Conservation (phyloP, 305 asterid genomes). For the Solanum hybrid region DNA sequence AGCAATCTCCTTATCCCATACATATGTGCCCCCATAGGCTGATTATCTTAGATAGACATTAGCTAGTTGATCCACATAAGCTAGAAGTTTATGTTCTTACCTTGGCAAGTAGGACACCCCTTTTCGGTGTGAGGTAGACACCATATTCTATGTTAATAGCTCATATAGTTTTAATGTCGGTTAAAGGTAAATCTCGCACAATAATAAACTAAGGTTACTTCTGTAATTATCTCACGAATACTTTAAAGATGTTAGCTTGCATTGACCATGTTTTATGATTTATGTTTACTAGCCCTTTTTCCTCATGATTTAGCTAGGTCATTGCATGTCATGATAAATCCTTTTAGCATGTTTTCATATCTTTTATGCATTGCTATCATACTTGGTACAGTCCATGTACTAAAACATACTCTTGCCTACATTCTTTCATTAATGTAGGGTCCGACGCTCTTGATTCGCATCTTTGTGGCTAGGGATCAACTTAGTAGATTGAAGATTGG, state of each 20-base stretch:
- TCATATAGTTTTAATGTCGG: background rate
- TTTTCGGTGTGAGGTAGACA: background rate
- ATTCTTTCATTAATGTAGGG: no score
- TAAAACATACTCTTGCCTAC: no score
- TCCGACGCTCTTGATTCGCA: no score
- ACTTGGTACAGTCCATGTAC: no score
- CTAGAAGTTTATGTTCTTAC: background rate
- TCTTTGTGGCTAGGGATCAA: no score
- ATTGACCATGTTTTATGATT: background rate
- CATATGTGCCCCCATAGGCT: background rate
- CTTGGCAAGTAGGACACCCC: background rate
- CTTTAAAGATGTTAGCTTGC: background rate
- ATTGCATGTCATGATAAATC: background rate
- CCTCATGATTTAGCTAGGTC: background rate
- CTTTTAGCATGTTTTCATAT: background rate
- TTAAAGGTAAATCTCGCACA: background rate
- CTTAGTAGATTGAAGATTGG: no score
- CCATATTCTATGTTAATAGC: background rate
- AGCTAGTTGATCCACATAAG: background rate
- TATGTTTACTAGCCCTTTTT: background rate
- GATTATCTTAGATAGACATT: background rate
- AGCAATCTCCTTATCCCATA: background rate
- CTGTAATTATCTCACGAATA: background rate
- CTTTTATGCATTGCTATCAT: no score
- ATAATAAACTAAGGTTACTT: background rate